These are phyloP conservation scores for Prosopis cineraria DNA, from an alignment of 306 rosid species.

Conservation along the genomic window DNA sequence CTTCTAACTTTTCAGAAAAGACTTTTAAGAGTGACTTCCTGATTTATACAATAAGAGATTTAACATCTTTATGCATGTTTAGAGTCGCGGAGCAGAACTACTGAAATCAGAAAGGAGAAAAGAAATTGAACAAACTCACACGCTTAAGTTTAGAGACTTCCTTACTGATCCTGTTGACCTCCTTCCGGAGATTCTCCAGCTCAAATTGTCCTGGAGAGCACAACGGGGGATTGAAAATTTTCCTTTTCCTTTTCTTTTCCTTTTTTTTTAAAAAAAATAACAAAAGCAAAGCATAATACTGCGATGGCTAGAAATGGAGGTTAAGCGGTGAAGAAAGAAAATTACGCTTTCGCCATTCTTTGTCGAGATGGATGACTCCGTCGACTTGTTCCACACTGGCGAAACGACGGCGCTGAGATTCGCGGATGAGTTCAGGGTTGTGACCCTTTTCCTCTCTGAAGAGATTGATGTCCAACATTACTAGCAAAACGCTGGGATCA, in stretches of 20 bases:
- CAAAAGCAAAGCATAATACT: neutral
- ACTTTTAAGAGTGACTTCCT: neutral
- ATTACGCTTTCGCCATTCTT: constrained; percentile 89
- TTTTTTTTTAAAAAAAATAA: too few relatives aligned
- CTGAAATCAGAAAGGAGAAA: neutral
- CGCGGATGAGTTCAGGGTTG: constrained; percentile 86
- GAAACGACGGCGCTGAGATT: constrained; percentile 94
- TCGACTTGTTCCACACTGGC: constrained; percentile 76
- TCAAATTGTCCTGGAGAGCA: constrained; percentile 65
- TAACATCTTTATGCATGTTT: neutral
- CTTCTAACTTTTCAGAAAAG: too few relatives aligned
- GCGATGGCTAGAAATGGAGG: neutral
- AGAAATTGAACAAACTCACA: constrained; percentile 36
- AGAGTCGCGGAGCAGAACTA: neutral
- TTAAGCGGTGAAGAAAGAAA: neutral
- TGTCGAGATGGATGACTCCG: constrained; percentile 81
- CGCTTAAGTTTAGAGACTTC: constrained; percentile 66
- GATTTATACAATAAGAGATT: neutral
- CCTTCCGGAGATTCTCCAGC: constrained; percentile 70
- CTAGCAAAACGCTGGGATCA: neutral
- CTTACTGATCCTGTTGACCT: constrained; percentile 79
- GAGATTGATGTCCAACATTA: constrained; percentile 84
- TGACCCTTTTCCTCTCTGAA: constrained; percentile 86
- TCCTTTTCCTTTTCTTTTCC: neutral
- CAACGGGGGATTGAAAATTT: neutral